A percentile compares a stretch with the other conserved stretches of the same genome.
Evolutionary conservation across 78 protist genomes (phyloP).

Genomic region (Anaeramoeba flamelloides): DNA sequence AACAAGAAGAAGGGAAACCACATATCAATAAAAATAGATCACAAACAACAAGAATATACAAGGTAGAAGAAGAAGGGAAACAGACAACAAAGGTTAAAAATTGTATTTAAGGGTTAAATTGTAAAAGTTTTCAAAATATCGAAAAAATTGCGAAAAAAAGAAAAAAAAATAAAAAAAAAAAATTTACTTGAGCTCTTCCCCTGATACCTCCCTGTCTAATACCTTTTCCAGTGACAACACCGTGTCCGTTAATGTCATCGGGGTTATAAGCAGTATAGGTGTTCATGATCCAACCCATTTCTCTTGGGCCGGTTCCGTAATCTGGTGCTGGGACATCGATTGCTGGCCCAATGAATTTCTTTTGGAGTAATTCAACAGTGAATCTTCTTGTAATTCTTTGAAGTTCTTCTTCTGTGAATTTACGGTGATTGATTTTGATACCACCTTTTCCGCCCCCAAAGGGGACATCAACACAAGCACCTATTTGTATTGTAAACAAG

Average conservation of each 20-base stretch:
- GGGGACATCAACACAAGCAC: not conserved
- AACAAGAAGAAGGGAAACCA: no score
- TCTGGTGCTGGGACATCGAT: not conserved
- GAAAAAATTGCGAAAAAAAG: no score
- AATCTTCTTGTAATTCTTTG: not conserved
- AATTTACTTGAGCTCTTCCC: conserved; percentile 78
- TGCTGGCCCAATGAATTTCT: not conserved
- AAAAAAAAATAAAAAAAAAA: no score
- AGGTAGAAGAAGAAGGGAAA: no score
- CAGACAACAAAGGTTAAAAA: no score
- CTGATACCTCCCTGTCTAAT: conserved; percentile 58
- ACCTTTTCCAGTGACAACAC: conserved; percentile 35
- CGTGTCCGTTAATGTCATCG: not conserved
- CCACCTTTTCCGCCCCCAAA: not conserved
- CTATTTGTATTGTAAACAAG: no score
- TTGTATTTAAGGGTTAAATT: no score
- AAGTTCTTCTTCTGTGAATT: not conserved
- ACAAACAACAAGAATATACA: no score
- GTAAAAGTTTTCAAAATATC: no score
- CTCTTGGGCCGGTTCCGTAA: not conserved
- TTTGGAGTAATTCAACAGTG: not conserved
- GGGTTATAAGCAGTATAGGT: not conserved
- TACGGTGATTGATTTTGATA: not conserved
- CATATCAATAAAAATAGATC: no score
- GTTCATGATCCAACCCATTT: not conserved